phyloP scores from a whole-genome alignment of 2,329 filamentous ascomycete species.

The Fusarium sp. region DNA sequence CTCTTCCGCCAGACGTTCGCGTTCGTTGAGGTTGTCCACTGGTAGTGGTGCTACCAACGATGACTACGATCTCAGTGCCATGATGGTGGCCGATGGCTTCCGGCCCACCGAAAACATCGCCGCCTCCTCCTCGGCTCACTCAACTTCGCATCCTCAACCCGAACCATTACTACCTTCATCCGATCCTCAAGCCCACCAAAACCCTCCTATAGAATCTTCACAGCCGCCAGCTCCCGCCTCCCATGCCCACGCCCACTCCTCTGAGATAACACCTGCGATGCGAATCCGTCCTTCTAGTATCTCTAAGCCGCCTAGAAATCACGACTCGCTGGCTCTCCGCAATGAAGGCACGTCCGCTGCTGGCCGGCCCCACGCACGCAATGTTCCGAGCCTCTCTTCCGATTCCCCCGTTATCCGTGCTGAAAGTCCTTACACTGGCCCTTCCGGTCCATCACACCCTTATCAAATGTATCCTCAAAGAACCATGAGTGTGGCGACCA shows the following conservation, averaged over 20 bases:
- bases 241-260: constrained; percentile 35
- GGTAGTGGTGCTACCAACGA: constrained; percentile 53
- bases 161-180: constrained; percentile 19
- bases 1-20: constrained; percentile 60
- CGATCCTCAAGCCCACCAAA: constrained; percentile 34
- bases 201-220: constrained; percentile 20
- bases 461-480: constrained; percentile 89
- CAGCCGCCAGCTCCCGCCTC: constrained; percentile 21
- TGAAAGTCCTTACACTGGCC: constrained; percentile 79
- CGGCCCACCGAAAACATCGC: constrained; percentile 55
- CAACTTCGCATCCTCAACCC: constrained; percentile 39
- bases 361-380: constrained; percentile 33
- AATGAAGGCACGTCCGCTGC: constrained; percentile 62
- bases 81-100: constrained; percentile 69
- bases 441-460: constrained; percentile 84
- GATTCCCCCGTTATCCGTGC: constrained; percentile 58
- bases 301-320: constrained; percentile 65
- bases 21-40: constrained; percentile 58
- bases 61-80: constrained; percentile 66
- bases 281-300: constrained; percentile 68
- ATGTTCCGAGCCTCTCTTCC: constrained; percentile 54
- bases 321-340: constrained; percentile 67
- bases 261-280: constrained; percentile 40
- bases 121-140: constrained; percentile 13
- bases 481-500: constrained; percentile 78